Percentiles rank a stretch among this genome's conserved stretches.
phyloP scores from a whole-genome alignment of 371 early-diverging fungal genomes.

The Mucor ambiguus region DNA sequence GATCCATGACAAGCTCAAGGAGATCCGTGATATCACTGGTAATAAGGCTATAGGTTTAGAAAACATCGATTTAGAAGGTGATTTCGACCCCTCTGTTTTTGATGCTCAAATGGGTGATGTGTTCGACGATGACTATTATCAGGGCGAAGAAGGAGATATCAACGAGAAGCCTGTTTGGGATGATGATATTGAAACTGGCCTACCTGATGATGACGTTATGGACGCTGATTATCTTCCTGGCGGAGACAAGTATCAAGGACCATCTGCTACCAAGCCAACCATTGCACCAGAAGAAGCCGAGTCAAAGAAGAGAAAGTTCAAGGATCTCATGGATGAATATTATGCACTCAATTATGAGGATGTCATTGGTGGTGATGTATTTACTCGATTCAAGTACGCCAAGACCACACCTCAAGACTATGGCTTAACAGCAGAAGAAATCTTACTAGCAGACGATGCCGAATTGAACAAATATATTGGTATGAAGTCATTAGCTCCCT shows the following conservation, averaged over 20 bases:
- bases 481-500: slow-evolving; percentile 86
- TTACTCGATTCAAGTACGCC: slow-evolving; percentile 90
- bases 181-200: slow-evolving; percentile 69
- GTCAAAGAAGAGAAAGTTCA: slow-evolving; percentile 31
- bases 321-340: slow-evolving; percentile 84
- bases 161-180: slow-evolving; percentile 71
- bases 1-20: slow-evolving; percentile 72
- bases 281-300: slow-evolving; percentile 1
- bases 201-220: slow-evolving; percentile 71
- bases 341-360: slow-evolving; percentile 95
- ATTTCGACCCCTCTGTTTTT: slow-evolving; percentile 86
- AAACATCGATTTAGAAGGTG: slow-evolving; percentile 82
- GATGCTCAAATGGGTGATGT: slow-evolving; percentile 81
- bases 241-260: slow-evolving; percentile 46
- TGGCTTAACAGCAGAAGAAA: slow-evolving; percentile 83
- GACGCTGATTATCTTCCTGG: slow-evolving; percentile 88
- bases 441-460: slow-evolving; percentile 88
- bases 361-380: slow-evolving; percentile 85
- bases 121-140: slow-evolving; percentile 78
- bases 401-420: slow-evolving; percentile 74
- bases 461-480: slow-evolving; percentile 85
- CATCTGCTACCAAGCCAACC: neutral
- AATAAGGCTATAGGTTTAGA: slow-evolving; percentile 71
- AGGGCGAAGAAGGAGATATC: slow-evolving; percentile 34
- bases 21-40: slow-evolving; percentile 88